phyloP scores from a whole-genome alignment of 345 rosid species.

The Syzygium oleosum region DNA sequence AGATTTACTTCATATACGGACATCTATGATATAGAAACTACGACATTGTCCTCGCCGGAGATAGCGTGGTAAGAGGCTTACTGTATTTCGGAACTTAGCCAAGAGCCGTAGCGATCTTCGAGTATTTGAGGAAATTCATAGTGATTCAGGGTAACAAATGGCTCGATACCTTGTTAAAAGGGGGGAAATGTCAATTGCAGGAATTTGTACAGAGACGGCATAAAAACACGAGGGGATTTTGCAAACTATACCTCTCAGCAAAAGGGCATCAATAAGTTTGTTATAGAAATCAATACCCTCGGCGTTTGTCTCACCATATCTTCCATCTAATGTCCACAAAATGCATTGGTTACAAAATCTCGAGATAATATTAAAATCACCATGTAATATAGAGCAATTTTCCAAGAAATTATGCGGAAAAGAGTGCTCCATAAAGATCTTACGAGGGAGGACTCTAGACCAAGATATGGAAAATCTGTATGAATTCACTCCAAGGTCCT shows the following conservation, averaged over 20 bases:
- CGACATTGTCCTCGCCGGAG: background rate
- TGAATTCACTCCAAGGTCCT: conserved; percentile 10
- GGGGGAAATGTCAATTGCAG: background rate
- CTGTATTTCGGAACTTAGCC: conserved; percentile 17
- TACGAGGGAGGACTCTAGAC: conserved; percentile 20
- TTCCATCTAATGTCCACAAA: conserved; percentile 6
- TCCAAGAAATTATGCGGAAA: background rate
- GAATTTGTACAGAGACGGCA: background rate
- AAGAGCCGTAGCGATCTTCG: conserved; percentile 15
- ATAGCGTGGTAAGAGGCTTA: background rate
- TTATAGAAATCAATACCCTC: conserved; percentile 16
- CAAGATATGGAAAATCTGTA: conserved; percentile 22
- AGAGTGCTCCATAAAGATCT: background rate
- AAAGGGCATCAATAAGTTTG: conserved; percentile 8
- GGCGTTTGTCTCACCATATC: conserved; percentile 15
- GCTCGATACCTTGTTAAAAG: conserved; percentile 4
- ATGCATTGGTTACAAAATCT: background rate
- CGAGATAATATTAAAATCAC: background rate
- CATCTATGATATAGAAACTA: background rate
- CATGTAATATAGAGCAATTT: background rate
- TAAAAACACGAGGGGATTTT: background rate
- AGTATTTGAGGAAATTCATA: conserved; percentile 10
- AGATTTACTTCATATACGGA: background rate
- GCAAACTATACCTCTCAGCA: conserved; percentile 6
- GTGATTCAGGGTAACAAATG: conserved; percentile 16